Conservation (phyloP, 2,329 filamentous ascomycete genomes). For the Colletotrichum navitas region DNA sequence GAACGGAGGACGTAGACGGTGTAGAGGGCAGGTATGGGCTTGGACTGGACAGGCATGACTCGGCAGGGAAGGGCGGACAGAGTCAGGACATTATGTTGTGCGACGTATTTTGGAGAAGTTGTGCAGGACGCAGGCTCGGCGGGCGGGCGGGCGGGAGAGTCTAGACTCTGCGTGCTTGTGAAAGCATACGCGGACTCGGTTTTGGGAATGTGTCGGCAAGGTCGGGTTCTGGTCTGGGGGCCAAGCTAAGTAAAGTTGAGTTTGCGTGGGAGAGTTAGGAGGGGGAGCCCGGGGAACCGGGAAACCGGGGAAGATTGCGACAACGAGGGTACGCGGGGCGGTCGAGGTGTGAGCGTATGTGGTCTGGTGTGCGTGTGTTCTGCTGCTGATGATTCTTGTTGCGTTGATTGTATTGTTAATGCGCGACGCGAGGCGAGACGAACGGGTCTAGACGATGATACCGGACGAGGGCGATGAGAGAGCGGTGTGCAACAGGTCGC, state of each 20-base stretch:
- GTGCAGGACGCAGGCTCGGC: slow-evolving; percentile 11
- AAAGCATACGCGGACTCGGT: slow-evolving; percentile 36
- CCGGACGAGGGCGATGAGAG: slow-evolving; percentile 11
- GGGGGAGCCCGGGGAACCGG: background rate
- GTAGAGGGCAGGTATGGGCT: slow-evolving; percentile 87
- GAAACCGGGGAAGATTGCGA: background rate
- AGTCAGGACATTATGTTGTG: slow-evolving; percentile 42
- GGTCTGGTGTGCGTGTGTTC: background rate
- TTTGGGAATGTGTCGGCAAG: slow-evolving; percentile 37
- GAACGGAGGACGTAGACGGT: slow-evolving; percentile 94
- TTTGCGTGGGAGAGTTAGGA: slow-evolving; percentile 15
- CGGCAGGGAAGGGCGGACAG: slow-evolving; percentile 31
- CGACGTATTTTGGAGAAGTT: slow-evolving; percentile 32
- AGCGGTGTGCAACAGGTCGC: slow-evolving; percentile 27
- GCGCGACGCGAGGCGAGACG: slow-evolving; percentile 8
- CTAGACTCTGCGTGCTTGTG: slow-evolving; percentile 28
- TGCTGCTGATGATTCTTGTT: background rate
- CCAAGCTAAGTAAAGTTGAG: slow-evolving; percentile 1
- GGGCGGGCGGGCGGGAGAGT: background rate
- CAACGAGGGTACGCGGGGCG: background rate
- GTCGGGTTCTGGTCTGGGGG: slow-evolving; percentile 17
- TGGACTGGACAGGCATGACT: slow-evolving; percentile 58
- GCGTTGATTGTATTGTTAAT: background rate
- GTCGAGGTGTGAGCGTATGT: background rate
- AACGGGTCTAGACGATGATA: slow-evolving; percentile 7